Base-by-base conservation (phyloP, 2,329 filamentous ascomycete genomes). In the Aureobasidium sp. region DNA sequence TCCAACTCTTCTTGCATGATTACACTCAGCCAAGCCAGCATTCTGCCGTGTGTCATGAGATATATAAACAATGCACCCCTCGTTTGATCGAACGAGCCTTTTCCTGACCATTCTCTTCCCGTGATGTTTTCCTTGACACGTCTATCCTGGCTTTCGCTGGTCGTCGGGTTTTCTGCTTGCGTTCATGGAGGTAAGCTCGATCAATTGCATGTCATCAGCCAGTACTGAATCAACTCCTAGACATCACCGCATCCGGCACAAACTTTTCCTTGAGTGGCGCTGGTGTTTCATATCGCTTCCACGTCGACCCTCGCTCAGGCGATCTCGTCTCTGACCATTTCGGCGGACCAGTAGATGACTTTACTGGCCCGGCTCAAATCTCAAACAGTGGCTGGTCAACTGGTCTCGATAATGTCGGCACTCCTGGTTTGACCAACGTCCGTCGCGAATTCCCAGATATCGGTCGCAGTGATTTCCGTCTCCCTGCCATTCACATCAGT, bases 391-490 rank as follows among this genome's bases (percentile, higher is more conserved):
- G 85, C 48, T 87, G 85, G 85, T 75, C 79, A 39, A 73, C 78
- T 36, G 68, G 76, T 53, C 36, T 59, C 5, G 34, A 59, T 8
- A 59, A 59, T 9, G 45, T 59, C 22, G 56, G 56, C 6, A 59
- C 56, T 29, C 56, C 56, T 39, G 56, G 56, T 2, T 71, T 79
- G 39, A 79, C 79, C 12, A 83, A 82, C 45, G 69, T 79, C 17
- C 79, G 82, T 17, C 80, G 85, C 31, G 85, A 87, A 68, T 87
- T 86, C 60, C 85, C 85, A 1, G 85, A 88, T 63, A 74, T 84
- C 5, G 85, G 85, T 0, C 79, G 84, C 8, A 84, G 84, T 17
- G 85, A 88, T 68, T 84, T 86, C 65, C 79, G 86, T 3, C 73
- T 81, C 2, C 85, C 85, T 0, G 85, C 85, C 0, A 77, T 87